Conservation (phyloP, 345 rosid species). For the Populus euphratica region DNA sequence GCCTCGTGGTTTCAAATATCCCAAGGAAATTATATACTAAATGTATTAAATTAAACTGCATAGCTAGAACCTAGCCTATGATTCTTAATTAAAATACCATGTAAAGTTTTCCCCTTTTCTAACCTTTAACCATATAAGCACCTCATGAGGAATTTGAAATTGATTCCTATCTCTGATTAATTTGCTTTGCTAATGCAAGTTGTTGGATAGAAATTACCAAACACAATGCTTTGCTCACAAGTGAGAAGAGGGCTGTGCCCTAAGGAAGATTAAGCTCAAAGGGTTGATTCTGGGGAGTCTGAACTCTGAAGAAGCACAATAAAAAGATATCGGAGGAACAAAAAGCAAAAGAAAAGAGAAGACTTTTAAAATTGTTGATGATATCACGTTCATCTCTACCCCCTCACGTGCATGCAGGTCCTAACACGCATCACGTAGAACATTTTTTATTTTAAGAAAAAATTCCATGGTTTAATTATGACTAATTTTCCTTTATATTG, state of each 20-base stretch:
- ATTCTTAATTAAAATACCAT: too few relatives aligned
- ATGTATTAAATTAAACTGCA: too few relatives aligned
- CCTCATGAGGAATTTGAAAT: too few relatives aligned
- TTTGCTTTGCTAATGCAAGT: too few relatives aligned
- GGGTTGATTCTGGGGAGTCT: neutral
- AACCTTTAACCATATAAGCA: neutral
- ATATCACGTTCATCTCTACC: neutral
- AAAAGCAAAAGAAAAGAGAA: slow-evolving; percentile 30
- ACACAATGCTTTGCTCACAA: too few relatives aligned
- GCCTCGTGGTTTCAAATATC: fast-evolving
- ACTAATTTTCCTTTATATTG: too few relatives aligned
- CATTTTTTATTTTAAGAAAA: neutral
- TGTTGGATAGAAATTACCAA: neutral
- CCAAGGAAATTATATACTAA: too few relatives aligned
- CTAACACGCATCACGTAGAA: neutral
- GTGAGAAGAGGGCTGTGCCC: too few relatives aligned
- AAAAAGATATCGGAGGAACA: slow-evolving; percentile 33
- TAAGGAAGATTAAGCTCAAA: too few relatives aligned
- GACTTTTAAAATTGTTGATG: slow-evolving; percentile 25
- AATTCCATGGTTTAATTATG: neutral
- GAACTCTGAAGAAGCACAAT: neutral
- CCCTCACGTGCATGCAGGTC: slow-evolving; percentile 33
- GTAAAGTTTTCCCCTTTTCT: too few relatives aligned
- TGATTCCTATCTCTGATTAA: too few relatives aligned
- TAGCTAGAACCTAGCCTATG: too few relatives aligned